phyloP scores from a whole-genome alignment of 768 basidiomycete species.

The Pleurotus djamor region DNA sequence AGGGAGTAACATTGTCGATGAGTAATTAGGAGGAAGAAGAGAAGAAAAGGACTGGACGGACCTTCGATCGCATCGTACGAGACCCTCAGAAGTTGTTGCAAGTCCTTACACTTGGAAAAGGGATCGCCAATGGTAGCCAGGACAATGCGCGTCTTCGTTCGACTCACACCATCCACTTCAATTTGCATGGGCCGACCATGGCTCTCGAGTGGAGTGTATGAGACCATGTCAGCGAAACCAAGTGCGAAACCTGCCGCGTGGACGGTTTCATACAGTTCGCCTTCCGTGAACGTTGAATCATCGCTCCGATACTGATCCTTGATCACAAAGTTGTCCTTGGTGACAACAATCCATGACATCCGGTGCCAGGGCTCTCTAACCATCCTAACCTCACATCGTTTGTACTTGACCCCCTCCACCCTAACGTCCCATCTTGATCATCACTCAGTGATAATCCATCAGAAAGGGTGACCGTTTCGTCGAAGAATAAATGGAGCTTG shows the following conservation, averaged over 20 bases:
- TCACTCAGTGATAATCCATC: not conserved
- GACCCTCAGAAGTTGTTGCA: not conserved
- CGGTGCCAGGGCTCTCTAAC: not conserved
- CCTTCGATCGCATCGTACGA: slow-evolving; percentile 4
- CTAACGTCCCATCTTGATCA: not conserved
- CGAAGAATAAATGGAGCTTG: not conserved
- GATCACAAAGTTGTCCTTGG: not conserved
- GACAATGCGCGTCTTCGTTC: not conserved
- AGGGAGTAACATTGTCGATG: not conserved
- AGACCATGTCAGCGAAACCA: not conserved
- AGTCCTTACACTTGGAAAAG: not conserved
- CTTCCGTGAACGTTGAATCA: not conserved
- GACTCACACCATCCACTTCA: not conserved
- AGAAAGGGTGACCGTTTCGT: not conserved
- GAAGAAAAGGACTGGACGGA: not conserved
- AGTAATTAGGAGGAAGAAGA: not conserved
- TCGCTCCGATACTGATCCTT: slow-evolving; percentile 1
- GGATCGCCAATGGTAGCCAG: not conserved
- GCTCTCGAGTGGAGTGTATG: not conserved
- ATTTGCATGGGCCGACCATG: not conserved
- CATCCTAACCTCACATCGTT: not conserved
- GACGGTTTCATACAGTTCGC: not conserved
- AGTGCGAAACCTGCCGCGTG: not conserved
- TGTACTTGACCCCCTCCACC: not conserved
- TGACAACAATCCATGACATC: not conserved